A percentile compares a stretch with the other conserved stretches of the same genome.
Evolutionary conservation across 306 rosid species (phyloP).

Genomic region (Acacia acuminata): DNA sequence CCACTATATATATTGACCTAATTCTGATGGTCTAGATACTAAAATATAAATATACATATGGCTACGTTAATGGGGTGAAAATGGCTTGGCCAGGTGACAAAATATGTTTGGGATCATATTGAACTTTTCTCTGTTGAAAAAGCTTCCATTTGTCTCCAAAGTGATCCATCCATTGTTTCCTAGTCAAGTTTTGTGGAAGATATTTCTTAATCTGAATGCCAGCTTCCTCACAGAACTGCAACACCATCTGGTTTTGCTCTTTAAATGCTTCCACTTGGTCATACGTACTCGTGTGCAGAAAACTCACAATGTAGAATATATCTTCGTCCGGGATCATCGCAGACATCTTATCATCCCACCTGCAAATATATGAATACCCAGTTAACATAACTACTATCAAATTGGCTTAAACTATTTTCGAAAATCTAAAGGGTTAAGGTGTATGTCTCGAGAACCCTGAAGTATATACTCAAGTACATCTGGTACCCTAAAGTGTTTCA

Average conservation of each 20-base stretch:
- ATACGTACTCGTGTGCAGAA: constrained; percentile 46
- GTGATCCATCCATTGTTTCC: constrained; percentile 55
- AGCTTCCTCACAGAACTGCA: constrained; percentile 45
- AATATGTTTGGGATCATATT: constrained; percentile 68
- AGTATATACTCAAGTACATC: no score
- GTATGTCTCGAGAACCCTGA: no score
- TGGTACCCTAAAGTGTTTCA: no score
- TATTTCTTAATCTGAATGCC: constrained; percentile 58
- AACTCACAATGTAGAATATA: constrained; percentile 51
- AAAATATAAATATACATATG: background rate
- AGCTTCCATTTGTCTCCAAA: constrained; percentile 69
- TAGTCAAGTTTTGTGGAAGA: constrained; percentile 53
- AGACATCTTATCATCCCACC: constrained; percentile 79
- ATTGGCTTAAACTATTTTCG: no score
- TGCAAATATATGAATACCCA: background rate
- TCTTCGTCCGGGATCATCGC: constrained; percentile 70
- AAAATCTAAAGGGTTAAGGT: no score
- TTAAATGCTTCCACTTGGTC: constrained; percentile 36
- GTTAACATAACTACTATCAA: no score
- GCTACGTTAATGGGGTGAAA: constrained; percentile 32
- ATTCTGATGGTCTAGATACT: background rate
- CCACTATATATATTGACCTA: background rate
- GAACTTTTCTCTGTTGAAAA: constrained; percentile 46
- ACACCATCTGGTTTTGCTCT: constrained; percentile 44
- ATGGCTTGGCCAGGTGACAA: constrained; percentile 83